Evolutionary conservation across 345 rosid species (phyloP), one percentile per base, ranked within the genome.

Genomic region (Brassica nigra): DNA sequence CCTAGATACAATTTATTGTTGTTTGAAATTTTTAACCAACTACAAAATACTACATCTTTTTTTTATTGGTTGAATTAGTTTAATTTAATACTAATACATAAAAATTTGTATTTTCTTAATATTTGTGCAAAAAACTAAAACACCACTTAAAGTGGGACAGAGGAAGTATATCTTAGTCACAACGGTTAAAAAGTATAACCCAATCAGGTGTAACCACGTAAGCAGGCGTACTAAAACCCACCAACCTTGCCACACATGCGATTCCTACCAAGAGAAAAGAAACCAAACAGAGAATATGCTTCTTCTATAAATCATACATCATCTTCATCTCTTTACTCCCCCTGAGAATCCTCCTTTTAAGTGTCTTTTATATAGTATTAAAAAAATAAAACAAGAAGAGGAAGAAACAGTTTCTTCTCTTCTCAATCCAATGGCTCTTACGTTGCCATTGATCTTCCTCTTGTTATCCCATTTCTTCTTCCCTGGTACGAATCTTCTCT

Each of bases 401-500:
- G 64, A 64, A 30, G 47, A 86, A 79, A 66, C 59, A 55, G 73
- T 68, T 49, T 27, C 28, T 68, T 80, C 76, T 68, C 71, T 27
- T 31, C 4, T 16, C 47, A 11, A n/a, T 34, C 23, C 80, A 72
- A 87, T 89, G 90, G 84, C 89, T 70, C 85, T 76, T 9, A 64
- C 16, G 14, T 71, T 78, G 80, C 80, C 84, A 71, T 1, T 73
- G 54, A 73, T 68, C 30, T 47, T 79, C 16, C 3, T 86, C 9
- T 52, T 75, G 5, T 59, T 85, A 29, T 82, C 73, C 15, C 75
- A 58, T 71, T 30, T 75, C 4, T 77, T 85, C 74, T 4, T 80
- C 62, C 61, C 83, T 23, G 87, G 90, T 87, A 83, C 18, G 59
- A 31, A 27, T 76, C 68, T 64, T 65, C 2, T 52, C 34, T 6